A percentile compares a stretch with the other conserved stretches of the same genome.
These are phyloP conservation scores for Stramenopiles sp. DNA, from an alignment of 352 stramenopile species.

Conservation along the genomic window DNA sequence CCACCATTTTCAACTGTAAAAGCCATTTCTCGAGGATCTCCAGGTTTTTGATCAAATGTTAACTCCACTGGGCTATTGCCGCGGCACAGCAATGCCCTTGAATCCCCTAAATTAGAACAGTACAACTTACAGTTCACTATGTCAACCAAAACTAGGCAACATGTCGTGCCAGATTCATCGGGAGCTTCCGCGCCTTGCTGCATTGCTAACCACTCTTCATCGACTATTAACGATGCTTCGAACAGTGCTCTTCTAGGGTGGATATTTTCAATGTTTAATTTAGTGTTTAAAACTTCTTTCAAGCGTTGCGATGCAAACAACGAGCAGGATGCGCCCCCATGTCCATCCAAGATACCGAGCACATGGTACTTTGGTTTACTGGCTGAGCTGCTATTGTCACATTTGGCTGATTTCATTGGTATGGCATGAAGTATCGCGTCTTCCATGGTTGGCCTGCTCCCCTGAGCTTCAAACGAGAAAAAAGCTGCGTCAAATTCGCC, in stretches of 20 bases:
- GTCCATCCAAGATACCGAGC: neutral
- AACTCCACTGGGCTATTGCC: neutral
- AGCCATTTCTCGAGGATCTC: slow-evolving; percentile 37
- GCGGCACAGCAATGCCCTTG: slow-evolving; percentile 70
- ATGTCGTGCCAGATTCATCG: neutral
- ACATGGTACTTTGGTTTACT: neutral
- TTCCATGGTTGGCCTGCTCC: neutral
- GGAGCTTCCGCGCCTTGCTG: neutral
- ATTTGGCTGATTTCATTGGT: neutral
- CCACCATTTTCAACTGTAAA: neutral
- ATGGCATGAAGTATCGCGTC: neutral
- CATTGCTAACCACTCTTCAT: neutral
- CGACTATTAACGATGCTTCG: neutral
- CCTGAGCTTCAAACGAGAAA: neutral
- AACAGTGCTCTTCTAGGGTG: neutral
- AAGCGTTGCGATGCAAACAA: neutral
- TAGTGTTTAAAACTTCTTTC: neutral
- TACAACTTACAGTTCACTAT: neutral
- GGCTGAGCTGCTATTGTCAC: neutral
- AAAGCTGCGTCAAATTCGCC: neutral
- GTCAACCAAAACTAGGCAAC: neutral
- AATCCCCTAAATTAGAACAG: slow-evolving; percentile 69
- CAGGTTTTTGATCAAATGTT: slow-evolving; percentile 41
- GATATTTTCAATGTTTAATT: neutral
- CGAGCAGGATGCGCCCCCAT: neutral